These are phyloP conservation scores for Vigna trinervia DNA, from an alignment of 306 rosid species.

Conservation along the genomic window DNA sequence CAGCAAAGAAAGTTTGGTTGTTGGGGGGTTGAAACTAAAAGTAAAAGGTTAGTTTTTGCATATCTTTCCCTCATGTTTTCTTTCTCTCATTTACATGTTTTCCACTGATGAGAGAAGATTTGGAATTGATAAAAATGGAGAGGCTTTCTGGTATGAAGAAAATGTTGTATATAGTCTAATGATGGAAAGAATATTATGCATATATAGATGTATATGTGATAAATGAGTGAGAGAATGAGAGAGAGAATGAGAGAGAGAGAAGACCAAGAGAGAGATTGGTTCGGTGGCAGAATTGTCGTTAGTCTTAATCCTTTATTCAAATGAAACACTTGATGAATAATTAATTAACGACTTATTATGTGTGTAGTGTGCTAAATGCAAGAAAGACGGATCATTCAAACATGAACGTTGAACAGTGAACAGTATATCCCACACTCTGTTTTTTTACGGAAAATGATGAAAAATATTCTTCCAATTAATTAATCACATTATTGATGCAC, in stretches of 20 bases:
- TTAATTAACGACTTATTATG: background rate
- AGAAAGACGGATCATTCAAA: background rate
- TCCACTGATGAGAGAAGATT: constrained; percentile 6
- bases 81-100: constrained; percentile 4
- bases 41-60: too few relatives aligned
- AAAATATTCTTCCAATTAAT: background rate
- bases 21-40: constrained; percentile 28
- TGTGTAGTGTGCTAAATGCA: background rate
- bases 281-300: constrained; percentile 25
- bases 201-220: too few relatives aligned
- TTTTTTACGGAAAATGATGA: background rate
- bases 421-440: background rate
- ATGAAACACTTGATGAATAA: background rate
- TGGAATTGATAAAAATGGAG: constrained; percentile 18
- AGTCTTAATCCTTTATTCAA: constrained; percentile 5
- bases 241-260: background rate
- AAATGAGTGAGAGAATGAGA: background rate
- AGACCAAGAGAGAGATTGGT: background rate
- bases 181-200: background rate
- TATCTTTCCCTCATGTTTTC: background rate
- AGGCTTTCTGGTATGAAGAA: background rate
- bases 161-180: background rate
- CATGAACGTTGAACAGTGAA: background rate
- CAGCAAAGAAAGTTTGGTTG: background rate
- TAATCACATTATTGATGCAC: too few relatives aligned